Conservation (phyloP, 2,329 filamentous ascomycete species). For the Mariannaea elegans region DNA sequence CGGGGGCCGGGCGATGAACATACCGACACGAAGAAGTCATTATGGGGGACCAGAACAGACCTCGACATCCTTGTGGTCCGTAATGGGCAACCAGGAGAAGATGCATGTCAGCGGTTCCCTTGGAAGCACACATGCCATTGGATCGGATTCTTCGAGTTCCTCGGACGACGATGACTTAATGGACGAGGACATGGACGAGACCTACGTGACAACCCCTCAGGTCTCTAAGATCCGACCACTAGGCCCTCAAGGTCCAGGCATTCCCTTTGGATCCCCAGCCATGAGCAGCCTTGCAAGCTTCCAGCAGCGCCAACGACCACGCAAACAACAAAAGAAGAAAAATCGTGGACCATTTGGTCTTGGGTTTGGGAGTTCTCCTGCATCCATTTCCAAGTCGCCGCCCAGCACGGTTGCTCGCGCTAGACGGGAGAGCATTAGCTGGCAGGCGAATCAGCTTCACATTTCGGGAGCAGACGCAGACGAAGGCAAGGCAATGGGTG, state of each 20-base stretch:
- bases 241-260: constrained; percentile 58
- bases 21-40: constrained; percentile 62
- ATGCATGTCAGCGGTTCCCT: constrained; percentile 79
- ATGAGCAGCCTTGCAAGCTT: constrained; percentile 84
- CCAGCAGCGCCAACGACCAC: constrained; percentile 76
- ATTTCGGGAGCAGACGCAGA: constrained; percentile 77
- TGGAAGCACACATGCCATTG: constrained; percentile 77
- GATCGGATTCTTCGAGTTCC: constrained; percentile 80
- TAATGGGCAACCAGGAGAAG: constrained; percentile 74
- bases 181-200: constrained; percentile 81
- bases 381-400: constrained; percentile 75
- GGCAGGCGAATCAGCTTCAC: constrained; percentile 88
- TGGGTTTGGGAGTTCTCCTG: constrained; percentile 57
- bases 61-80: constrained; percentile 76
- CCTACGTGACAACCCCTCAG: constrained; percentile 85
- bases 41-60: constrained; percentile 68
- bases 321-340: constrained; percentile 71
- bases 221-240: constrained; percentile 66
- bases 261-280: constrained; percentile 75
- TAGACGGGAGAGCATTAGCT: constrained; percentile 86
- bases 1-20: constrained; percentile 71
- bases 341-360: constrained; percentile 58
- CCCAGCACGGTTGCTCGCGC: constrained; percentile 64
- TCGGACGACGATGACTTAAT: constrained; percentile 75
- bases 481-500: constrained; percentile 74